A percentile compares a stretch with the other conserved stretches of the same genome.
These are phyloP conservation scores for Ogataea corticis DNA, from an alignment of 805 yeast genomes.

Conservation along the genomic window DNA sequence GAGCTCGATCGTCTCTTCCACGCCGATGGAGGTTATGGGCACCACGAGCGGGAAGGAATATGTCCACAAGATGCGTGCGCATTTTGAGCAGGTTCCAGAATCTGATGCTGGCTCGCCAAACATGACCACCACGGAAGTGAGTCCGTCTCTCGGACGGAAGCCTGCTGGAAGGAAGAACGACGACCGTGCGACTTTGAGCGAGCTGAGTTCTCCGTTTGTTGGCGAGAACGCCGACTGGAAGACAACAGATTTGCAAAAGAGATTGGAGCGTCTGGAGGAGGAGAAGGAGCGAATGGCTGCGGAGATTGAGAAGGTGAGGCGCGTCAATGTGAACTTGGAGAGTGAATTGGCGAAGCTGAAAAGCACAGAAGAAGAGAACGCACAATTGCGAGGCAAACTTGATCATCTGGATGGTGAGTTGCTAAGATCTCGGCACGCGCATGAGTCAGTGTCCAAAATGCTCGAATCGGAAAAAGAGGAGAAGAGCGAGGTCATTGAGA, in stretches of 20 bases:
- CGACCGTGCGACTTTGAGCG: neutral
- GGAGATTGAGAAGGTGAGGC: neutral
- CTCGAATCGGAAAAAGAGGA: too few relatives aligned
- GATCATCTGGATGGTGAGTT: neutral
- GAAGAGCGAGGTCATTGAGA: too few relatives aligned
- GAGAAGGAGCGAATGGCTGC: constrained; percentile 2
- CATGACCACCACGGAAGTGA: neutral
- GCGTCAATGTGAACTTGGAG: neutral
- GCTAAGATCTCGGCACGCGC: neutral
- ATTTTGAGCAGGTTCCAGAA: constrained; percentile 1
- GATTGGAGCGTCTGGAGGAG: neutral
- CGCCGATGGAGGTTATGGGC: constrained; percentile 11
- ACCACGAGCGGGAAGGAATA: neutral
- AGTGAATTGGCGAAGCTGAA: neutral
- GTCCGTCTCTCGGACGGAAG: constrained; percentile 3
- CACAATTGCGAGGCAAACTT: neutral
- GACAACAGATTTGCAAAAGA: neutral
- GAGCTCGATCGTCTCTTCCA: constrained; percentile 16
- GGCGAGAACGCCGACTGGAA: neutral
- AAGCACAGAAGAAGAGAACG: neutral
- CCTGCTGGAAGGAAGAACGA: neutral
- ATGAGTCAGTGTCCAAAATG: too few relatives aligned
- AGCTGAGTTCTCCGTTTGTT: neutral
- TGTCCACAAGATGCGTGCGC: constrained; percentile 2
- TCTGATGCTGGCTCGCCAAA: neutral